A percentile compares a stretch with the other conserved stretches of the same genome.
Evolutionary conservation across 306 rosid genomes (phyloP).

Genomic region (Heteromeles arbutifolia): DNA sequence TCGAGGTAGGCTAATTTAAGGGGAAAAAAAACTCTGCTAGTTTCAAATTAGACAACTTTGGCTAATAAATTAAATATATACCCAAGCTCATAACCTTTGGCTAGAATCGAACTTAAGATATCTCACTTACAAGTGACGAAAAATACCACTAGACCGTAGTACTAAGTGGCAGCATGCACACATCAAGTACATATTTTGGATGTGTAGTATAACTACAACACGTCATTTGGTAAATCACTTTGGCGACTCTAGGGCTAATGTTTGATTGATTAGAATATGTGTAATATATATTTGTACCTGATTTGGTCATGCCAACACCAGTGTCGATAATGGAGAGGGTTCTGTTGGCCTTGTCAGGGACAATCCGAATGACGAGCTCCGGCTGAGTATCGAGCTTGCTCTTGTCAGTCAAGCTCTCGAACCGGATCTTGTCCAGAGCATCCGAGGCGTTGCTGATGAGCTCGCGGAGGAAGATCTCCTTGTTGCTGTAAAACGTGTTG

Average conservation of each 20-base stretch:
- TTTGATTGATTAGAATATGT: background rate
- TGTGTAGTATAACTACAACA: too few species aligned
- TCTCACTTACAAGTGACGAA: too few species aligned
- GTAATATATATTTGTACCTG: conserved; percentile 1
- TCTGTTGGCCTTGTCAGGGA: conserved; percentile 23
- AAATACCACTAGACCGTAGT: too few species aligned
- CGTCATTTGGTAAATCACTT: background rate
- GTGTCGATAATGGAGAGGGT: conserved; percentile 28
- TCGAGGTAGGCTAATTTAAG: too few species aligned
- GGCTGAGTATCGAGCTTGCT: conserved; percentile 22
- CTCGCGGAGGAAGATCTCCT: conserved; percentile 30
- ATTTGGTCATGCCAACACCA: conserved; percentile 33
- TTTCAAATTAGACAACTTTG: too few species aligned
- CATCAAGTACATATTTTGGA: too few species aligned
- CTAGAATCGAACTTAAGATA: too few species aligned
- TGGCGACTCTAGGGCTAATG: background rate
- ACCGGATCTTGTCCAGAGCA: conserved; percentile 30
- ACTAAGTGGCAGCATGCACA: too few species aligned
- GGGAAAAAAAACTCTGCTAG: too few species aligned
- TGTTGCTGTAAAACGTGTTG: conserved; percentile 33
- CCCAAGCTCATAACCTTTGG: too few species aligned
- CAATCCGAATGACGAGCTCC: conserved; percentile 23
- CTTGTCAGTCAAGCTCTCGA: conserved; percentile 30
- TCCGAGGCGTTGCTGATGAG: conserved; percentile 31
- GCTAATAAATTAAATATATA: too few species aligned